Conservation (phyloP, 108 stramenopile genomes). For the Conticribra guillardii region DNA sequence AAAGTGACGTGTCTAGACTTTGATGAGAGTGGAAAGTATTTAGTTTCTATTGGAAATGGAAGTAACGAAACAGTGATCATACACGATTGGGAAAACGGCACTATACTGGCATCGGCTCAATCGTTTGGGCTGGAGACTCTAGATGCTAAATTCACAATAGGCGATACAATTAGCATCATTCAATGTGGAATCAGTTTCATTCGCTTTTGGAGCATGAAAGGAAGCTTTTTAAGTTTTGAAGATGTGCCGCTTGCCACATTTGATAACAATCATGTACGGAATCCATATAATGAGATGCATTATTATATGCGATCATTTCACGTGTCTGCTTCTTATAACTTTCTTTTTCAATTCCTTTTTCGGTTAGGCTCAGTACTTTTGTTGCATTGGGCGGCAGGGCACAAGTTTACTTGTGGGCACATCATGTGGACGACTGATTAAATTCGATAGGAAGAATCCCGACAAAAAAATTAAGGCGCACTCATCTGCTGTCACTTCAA, state of each 20-base stretch:
- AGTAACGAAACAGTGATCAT: constrained; percentile 47
- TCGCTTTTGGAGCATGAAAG: constrained; percentile 34
- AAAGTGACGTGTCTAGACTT: constrained; percentile 58
- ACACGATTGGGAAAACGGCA: constrained; percentile 60
- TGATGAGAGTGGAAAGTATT: constrained; percentile 45
- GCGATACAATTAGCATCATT: constrained; percentile 19
- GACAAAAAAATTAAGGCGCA: constrained; percentile 58
- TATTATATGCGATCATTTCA: too few relatives aligned
- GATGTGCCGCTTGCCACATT: neutral
- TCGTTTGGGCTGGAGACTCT: constrained; percentile 11
- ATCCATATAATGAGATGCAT: too few relatives aligned
- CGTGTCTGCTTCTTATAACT: too few relatives aligned
- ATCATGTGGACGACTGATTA: constrained; percentile 10
- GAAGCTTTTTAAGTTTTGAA: constrained; percentile 15
- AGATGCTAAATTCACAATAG: constrained; percentile 9
- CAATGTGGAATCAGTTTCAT: constrained; percentile 42
- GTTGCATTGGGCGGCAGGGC: neutral
- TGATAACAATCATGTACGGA: too few relatives aligned
- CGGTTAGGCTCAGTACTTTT: constrained; percentile 1
- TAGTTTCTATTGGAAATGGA: constrained; percentile 57
- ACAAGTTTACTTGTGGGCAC: constrained; percentile 15
- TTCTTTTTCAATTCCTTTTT: neutral
- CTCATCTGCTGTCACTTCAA: constrained; percentile 43
- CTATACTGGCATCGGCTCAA: constrained; percentile 8
- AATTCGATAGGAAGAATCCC: constrained; percentile 45